phyloP scores from a whole-genome alignment of 1,284 basidiomycete genomes.

The Microbotryum intermedium region DNA sequence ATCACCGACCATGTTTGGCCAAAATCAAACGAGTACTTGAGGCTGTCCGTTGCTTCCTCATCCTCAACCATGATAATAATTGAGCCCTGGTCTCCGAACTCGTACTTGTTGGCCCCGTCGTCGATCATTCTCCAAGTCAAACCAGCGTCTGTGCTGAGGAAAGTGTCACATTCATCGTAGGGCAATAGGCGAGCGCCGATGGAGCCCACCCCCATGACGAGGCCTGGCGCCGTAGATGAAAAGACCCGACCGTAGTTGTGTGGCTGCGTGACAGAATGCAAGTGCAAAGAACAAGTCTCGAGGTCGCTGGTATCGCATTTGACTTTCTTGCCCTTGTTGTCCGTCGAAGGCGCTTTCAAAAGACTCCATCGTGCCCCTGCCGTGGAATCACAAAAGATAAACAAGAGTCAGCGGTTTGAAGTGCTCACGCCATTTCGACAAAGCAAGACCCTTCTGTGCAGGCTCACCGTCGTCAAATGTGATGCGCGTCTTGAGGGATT shows the following conservation, averaged over 20 bases:
- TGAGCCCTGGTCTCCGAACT: slow-evolving; percentile 83
- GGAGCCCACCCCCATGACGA: slow-evolving; percentile 89
- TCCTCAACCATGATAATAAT: slow-evolving; percentile 80
- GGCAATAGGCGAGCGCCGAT: slow-evolving; percentile 61
- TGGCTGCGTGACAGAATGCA: slow-evolving; percentile 81
- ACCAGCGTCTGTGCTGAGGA: slow-evolving; percentile 82
- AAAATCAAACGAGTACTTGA: slow-evolving; percentile 77
- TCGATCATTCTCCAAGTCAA: slow-evolving; percentile 73
- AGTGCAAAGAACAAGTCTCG: slow-evolving; percentile 66
- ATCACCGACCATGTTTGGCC: slow-evolving; percentile 67
- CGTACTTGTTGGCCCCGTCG: slow-evolving; percentile 79
- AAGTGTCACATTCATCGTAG: slow-evolving; percentile 89
- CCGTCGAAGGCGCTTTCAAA: slow-evolving; percentile 55
- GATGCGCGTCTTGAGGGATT: slow-evolving; percentile 65
- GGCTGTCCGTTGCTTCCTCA: slow-evolving; percentile 63
- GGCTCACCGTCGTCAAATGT: slow-evolving; percentile 80
- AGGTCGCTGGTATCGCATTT: slow-evolving; percentile 54
- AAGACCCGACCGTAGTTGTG: slow-evolving; percentile 92
- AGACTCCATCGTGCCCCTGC: slow-evolving; percentile 65
- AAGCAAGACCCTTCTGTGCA: not conserved
- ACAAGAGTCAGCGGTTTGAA: not conserved
- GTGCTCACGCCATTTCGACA: too few relatives aligned
- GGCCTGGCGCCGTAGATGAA: slow-evolving; percentile 85
- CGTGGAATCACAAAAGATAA: not conserved
- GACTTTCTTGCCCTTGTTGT: slow-evolving; percentile 55